Evolutionary conservation across 2,329 filamentous ascomycete species (phyloP).

Genomic region (Aspergillus sp.): DNA sequence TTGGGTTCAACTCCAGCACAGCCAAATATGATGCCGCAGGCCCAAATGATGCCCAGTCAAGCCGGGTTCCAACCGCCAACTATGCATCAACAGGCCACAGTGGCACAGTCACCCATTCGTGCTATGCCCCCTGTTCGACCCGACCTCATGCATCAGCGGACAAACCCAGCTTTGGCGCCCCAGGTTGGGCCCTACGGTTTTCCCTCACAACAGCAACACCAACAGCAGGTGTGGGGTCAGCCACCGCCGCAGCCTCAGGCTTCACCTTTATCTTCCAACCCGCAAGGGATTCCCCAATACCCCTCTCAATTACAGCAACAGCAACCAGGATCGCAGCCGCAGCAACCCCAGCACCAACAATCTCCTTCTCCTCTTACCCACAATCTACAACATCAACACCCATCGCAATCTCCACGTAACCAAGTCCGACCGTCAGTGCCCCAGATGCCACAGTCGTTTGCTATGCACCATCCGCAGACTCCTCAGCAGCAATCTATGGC

Average conservation of each 20-base stretch:
- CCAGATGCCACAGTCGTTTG: conserved; percentile 39
- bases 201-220: conserved; percentile 57
- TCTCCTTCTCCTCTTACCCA: conserved; percentile 40
- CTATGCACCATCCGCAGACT: conserved; percentile 37
- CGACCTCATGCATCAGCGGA: conserved; percentile 66
- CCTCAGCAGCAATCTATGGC: conserved; percentile 36
- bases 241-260: conserved; percentile 64
- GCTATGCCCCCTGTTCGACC: conserved; percentile 63
- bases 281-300: conserved; percentile 44
- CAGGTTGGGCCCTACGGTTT: conserved; percentile 56
- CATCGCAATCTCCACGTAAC: conserved; percentile 45
- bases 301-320: conserved; percentile 42
- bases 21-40: conserved; percentile 40
- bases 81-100: conserved; percentile 18
- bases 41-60: conserved; percentile 52
- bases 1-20: conserved; percentile 36
- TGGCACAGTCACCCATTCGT: conserved; percentile 72
- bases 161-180: conserved; percentile 57
- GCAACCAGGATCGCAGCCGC: conserved; percentile 24
- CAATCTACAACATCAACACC: conserved; percentile 35
- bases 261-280: conserved; percentile 48
- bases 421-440: conserved; percentile 37
- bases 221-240: conserved; percentile 68
- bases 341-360: conserved; percentile 9
- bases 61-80: conserved; percentile 67